Evolutionary conservation across 352 stramenopile species (phyloP), one percentile per base, ranked within the genome.

Genomic region (Pythium brachiatum): DNA sequence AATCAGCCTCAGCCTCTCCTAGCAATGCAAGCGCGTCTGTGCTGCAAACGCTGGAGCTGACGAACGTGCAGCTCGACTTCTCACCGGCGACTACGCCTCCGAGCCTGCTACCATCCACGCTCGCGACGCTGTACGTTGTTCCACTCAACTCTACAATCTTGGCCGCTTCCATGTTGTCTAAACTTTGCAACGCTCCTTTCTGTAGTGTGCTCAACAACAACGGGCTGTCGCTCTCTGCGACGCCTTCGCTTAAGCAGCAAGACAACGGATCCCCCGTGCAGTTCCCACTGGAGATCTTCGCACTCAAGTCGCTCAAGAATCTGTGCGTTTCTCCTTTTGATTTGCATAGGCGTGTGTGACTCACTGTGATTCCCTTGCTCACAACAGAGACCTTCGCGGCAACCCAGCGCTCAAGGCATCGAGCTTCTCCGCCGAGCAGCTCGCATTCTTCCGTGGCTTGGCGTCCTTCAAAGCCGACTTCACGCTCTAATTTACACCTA

Each of bases 171-270:
- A n/a, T n/a, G n/a, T n/a, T n/a, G n/a, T n/a, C n/a, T n/a, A n/a
- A n/a, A n/a, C n/a, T n/a, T n/a, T n/a, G n/a, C n/a, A 29, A 43
- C 23, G 2, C n/a, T 60, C 16, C 18, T 43, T 12, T 38, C 7
- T 23, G 9, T 27, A 68, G 60, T 23, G 53, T 62, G 32, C 60
- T 68, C 31, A 61, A 68, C 53, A 68, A 68, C 60, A 68, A 68
- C 26, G 46, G 16, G n/a, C 60, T 68, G 20, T 16, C 20, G 7
- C 12, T 38, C n/a, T 7, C 13, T 9, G 7, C 52, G 16, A 27
- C 41, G 1, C 18, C 43, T 9, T 57, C 53, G 25, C 26, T 62
- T 21, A 21, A n/a, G 15, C 60, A 68, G 46, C 44, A 68, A 27
- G 20, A 39, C 43, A 68, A 52, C 32, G 16, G 52, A n/a, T 53